Evolutionary conservation across 2,329 filamentous ascomycete genomes (phyloP).

Genomic region (Sporothrix humicola): DNA sequence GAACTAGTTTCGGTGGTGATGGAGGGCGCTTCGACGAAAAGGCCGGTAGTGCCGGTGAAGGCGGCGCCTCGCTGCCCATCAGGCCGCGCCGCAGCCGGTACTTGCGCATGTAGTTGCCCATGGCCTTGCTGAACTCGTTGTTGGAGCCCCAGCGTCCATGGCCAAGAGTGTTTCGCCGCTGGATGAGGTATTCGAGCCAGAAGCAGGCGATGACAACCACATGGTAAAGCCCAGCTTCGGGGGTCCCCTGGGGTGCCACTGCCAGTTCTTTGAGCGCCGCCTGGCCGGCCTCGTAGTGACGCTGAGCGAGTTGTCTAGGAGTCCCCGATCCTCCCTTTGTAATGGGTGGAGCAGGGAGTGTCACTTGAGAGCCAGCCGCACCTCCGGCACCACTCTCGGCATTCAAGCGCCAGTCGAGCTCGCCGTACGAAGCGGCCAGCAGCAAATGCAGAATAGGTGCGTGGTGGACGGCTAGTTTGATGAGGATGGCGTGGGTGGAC

Average conservation of each 20-base stretch:
- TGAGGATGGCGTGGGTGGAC: slow-evolving; percentile 32
- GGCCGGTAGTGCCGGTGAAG: background rate
- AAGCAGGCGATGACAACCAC: slow-evolving; percentile 26
- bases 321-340: background rate
- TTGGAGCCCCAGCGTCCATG: slow-evolving; percentile 14
- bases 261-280: slow-evolving; percentile 7
- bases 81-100: slow-evolving; percentile 12
- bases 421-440: slow-evolving; percentile 28
- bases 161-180: background rate
- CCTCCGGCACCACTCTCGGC: background rate
- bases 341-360: background rate
- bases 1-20: background rate
- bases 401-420: slow-evolving; percentile 27
- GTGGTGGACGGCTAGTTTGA: slow-evolving; percentile 29
- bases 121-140: slow-evolving; percentile 10
- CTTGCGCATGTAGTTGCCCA: slow-evolving; percentile 25
- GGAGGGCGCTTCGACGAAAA: background rate
- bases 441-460: slow-evolving; percentile 26
- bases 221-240: slow-evolving; percentile 18
- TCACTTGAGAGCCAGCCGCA: background rate
- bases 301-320: background rate
- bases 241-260: background rate
- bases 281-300: slow-evolving; percentile 23
- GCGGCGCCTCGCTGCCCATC: background rate
- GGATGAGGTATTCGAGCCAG: slow-evolving; percentile 29